Evolutionary conservation across 2,329 filamentous ascomycete genomes (phyloP).

Genomic region (Nannizziopsis arthrosporioides): DNA sequence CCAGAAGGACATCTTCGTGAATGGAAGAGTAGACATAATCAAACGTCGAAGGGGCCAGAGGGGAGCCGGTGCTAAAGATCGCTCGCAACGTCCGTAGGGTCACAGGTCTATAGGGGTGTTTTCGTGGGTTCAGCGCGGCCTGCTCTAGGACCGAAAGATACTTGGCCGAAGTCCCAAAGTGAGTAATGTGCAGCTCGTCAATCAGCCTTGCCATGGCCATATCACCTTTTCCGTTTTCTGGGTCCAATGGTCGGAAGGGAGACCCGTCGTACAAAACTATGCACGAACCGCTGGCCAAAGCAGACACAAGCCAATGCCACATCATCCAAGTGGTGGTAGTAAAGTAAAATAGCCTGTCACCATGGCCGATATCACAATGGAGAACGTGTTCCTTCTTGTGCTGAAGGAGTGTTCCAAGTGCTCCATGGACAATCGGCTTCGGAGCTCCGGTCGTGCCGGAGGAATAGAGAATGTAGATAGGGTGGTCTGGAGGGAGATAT

Average conservation of each 20-base stretch:
- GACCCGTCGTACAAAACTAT: slow-evolving; percentile 86
- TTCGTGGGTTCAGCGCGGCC: slow-evolving; percentile 50
- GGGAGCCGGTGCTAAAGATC: slow-evolving; percentile 89
- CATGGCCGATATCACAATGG: slow-evolving; percentile 65
- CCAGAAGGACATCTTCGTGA: slow-evolving; percentile 67
- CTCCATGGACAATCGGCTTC: slow-evolving; percentile 90
- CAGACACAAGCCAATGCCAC: slow-evolving; percentile 95
- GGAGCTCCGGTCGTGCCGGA: slow-evolving; percentile 78
- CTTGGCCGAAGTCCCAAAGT: slow-evolving; percentile 90
- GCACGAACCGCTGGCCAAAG: slow-evolving; percentile 68
- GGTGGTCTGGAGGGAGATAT: slow-evolving; percentile 72
- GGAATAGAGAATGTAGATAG: slow-evolving; percentile 87
- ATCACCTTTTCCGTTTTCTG: slow-evolving; percentile 51
- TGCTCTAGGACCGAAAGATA: slow-evolving; percentile 88
- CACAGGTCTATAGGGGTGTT: slow-evolving; percentile 35
- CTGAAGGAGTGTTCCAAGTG: slow-evolving; percentile 79
- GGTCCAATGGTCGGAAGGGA: slow-evolving; percentile 60
- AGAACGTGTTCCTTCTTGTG: slow-evolving; percentile 94
- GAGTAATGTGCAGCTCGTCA: slow-evolving; percentile 68
- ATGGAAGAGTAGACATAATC: slow-evolving; percentile 78
- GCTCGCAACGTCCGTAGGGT: slow-evolving; percentile 52
- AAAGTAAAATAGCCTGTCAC: slow-evolving; percentile 77
- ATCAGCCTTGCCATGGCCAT: slow-evolving; percentile 74
- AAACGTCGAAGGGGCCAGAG: slow-evolving; percentile 85
- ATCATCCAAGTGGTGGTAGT: slow-evolving; percentile 98